Base-by-base conservation (phyloP, 441 rosid species). In the Erodium moschatum region DNA sequence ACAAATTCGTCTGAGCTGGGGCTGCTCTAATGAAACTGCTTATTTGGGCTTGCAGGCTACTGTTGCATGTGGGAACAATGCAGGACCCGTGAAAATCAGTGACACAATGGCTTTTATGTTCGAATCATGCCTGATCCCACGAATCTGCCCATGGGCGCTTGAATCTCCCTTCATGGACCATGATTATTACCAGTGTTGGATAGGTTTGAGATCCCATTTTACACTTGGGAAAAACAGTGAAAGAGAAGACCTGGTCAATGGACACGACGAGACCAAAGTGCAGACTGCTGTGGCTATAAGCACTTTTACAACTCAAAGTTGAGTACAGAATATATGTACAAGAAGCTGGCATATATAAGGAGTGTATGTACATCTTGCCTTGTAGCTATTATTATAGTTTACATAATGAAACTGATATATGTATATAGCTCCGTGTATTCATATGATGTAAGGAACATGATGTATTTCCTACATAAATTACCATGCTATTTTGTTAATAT, bases 51-150 rank as follows among this genome's bases (percentile, higher is more conserved):
- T 35, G 10, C 82, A 90, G 93, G 90, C 90, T 16, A 89, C 96
- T 7, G 72, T 91, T 52, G 82, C 84, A 31, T 74, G 64, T 0
- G 95, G 85, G 71, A 84, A 85, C 19, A 84, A 90, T 66, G 84
- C 84, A 65, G 86, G 82, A 44, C 96, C 97, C 0, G 71, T 73
- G 19, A 88, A 76, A 79, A 84, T 93, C 69, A 82, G 83, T 0
- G 81, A 86, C 60, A 91, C 98, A 33, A 85, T 93, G 96, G 96
- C 96, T 13, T 93, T 93, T 83, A 93, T 93, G 98, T 89, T 93
- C 7, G 97, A 93, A 75, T 89, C 98, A 12, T 87, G 86, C 72
- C 84, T 93, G 72, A 86, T 91, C 64, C 98, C 98, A 18, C 86
- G 92, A 79, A 82, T 87, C 80, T 89, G 97, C 77, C 82, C 72